These are phyloP conservation scores for Castanospermum australe DNA, from an alignment of 306 rosid species.

Conservation along the genomic window DNA sequence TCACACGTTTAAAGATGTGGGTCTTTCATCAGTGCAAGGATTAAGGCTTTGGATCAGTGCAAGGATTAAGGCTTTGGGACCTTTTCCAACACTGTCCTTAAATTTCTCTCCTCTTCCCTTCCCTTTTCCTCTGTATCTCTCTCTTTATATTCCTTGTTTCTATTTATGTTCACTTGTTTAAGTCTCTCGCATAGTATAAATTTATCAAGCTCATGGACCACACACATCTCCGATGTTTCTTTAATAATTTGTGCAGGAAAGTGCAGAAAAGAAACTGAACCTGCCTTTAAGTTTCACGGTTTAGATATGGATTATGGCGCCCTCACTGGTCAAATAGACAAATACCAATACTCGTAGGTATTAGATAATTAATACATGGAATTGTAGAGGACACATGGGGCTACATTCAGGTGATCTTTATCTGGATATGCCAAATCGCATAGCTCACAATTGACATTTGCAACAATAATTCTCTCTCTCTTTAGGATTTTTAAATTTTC, in stretches of 20 bases:
- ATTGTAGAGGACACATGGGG: too few species aligned
- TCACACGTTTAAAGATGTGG: slow-evolving; percentile 42
- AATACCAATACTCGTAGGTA: too few species aligned
- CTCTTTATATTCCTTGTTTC: background rate
- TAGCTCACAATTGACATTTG: too few species aligned
- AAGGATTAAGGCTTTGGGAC: background rate
- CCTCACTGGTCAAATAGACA: too few species aligned
- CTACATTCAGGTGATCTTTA: too few species aligned
- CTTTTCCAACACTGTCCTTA: slow-evolving; percentile 4
- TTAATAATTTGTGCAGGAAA: background rate
- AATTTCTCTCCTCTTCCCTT: background rate
- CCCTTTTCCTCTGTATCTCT: background rate
- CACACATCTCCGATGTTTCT: background rate
- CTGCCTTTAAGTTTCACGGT: too few species aligned
- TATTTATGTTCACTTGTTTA: background rate
- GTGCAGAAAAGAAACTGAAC: too few species aligned
- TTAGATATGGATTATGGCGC: too few species aligned
- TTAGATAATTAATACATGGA: too few species aligned
- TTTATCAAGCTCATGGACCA: background rate
- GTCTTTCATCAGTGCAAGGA: slow-evolving; percentile 4
- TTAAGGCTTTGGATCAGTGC: slow-evolving; percentile 16
- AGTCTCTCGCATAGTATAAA: background rate
- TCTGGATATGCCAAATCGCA: too few species aligned
- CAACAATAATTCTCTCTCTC: too few species aligned
- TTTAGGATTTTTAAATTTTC: too few species aligned